phyloP scores from a whole-genome alignment of 108 stramenopile genomes.

The Pseudonitzschia multistriata region DNA sequence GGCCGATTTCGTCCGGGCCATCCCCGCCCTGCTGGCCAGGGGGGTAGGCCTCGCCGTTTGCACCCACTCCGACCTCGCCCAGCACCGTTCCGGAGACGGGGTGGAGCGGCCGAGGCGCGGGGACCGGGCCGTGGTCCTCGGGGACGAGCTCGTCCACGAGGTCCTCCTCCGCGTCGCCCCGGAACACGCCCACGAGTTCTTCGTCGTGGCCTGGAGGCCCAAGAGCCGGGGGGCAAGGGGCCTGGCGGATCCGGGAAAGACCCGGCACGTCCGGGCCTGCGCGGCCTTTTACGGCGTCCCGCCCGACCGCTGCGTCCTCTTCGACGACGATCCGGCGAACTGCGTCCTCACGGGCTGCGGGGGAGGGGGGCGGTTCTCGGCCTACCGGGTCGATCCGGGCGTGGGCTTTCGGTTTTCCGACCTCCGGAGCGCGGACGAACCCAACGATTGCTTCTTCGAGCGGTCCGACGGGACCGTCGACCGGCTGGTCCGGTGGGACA shows the following conservation, averaged over 20 bases:
- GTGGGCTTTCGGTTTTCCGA: neutral
- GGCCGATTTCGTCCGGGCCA: neutral
- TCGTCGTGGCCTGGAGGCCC: slow-evolving; percentile 1
- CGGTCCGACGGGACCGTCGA: neutral
- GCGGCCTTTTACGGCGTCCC: slow-evolving; percentile 1
- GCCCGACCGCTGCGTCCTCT: neutral
- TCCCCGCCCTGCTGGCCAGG: neutral
- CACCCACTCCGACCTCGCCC: neutral
- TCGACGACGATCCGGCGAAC: slow-evolving; percentile 1
- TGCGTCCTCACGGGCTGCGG: neutral
- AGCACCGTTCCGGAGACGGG: neutral
- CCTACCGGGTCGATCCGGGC: neutral
- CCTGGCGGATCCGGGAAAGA: neutral
- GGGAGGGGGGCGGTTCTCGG: neutral
- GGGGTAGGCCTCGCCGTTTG: neutral
- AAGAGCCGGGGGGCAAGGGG: neutral
- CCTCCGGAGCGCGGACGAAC: neutral
- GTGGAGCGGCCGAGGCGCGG: neutral
- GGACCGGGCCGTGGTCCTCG: neutral
- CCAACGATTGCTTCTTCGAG: neutral
- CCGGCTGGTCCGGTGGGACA: neutral
- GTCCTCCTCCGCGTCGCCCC: neutral
- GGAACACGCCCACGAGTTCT: neutral
- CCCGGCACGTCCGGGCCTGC: neutral
- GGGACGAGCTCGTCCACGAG: slow-evolving; percentile 5